Evolutionary conservation across 495 filamentous ascomycete species (phyloP), one percentile per base, ranked within the genome.

Genomic region (Penicillium coffeae): DNA sequence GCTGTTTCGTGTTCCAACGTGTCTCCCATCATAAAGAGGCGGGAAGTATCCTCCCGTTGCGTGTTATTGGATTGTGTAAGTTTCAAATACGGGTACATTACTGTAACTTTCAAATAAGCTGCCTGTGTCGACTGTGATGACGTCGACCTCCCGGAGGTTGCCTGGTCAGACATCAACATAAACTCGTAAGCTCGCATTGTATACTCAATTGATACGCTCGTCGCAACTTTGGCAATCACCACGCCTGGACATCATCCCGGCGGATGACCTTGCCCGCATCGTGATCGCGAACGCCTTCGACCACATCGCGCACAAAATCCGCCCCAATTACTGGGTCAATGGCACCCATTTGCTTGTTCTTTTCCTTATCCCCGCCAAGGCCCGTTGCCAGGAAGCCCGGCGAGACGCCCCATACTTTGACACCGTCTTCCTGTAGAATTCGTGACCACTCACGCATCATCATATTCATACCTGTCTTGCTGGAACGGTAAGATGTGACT

Each of bases 381-480:
- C 66, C 71, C 1, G 81, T 85, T 0, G 76, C 81, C 25, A 85
- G 54, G 43, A 76, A 77, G 0, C 82, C 82, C 0, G 82, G 83
- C 1, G 62, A 69, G 12, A 85, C 58, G 16, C 58, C 55, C 66
- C 69, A 85, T 0, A 80, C 40, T 22, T 85, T 85, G 1, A 85
- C 81, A 0, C 78, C 78, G 46, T 86, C 83, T 14, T 76, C 69
- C 47, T 68, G 66, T 41, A 86, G 56, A 7, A 70, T 53, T 6
- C 72, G 63, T 18, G 51, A 20, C 81, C 80, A 87, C 45, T 79
- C 75, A 25, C 72, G 66, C 80, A 85, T 82, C 63, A 84, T 30
- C 82, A 85, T 86, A 48, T 86, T 85, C 55, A 87, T 47, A 7
- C 75, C 82, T 0, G 79, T 74, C 67, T 87, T 86, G 21, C 66